Conservation (phyloP, 306 rosid genomes). For the Pterocarpus macrocarpus region DNA sequence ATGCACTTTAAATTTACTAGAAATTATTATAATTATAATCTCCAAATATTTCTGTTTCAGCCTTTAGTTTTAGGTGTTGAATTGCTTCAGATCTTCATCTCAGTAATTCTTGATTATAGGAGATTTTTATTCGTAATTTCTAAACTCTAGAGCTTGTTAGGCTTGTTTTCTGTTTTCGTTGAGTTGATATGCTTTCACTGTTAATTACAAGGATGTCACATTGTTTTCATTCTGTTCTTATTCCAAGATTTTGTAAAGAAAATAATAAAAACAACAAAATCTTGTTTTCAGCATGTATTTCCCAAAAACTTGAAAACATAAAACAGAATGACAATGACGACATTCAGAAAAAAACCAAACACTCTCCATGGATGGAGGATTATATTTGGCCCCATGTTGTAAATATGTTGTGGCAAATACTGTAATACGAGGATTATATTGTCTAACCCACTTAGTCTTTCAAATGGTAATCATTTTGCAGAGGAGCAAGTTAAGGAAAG, state of each 20-base stretch:
- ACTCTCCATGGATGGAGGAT: too few species aligned
- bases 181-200: too few species aligned
- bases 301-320: background rate
- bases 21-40: background rate
- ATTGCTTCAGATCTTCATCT: background rate
- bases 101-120: background rate
- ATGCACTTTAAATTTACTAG: background rate
- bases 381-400: background rate
- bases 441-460: slow-evolving; percentile 1
- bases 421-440: background rate
- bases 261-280: too few species aligned
- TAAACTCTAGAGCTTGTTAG: too few species aligned
- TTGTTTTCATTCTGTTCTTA: too few species aligned
- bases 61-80: background rate
- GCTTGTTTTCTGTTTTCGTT: too few species aligned
- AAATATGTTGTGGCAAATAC: slow-evolving; percentile 14
- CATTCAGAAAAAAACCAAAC: background rate
- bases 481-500: slow-evolving; percentile 78
- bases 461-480: slow-evolving; percentile 46
- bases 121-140: background rate
- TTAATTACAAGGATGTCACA: too few species aligned
- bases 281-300: too few species aligned
- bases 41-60: background rate
- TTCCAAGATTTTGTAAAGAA: too few species aligned
- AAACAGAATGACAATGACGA: background rate